Base-by-base conservation (phyloP, 768 basidiomycete genomes). In the Cyclocybe aegerita region DNA sequence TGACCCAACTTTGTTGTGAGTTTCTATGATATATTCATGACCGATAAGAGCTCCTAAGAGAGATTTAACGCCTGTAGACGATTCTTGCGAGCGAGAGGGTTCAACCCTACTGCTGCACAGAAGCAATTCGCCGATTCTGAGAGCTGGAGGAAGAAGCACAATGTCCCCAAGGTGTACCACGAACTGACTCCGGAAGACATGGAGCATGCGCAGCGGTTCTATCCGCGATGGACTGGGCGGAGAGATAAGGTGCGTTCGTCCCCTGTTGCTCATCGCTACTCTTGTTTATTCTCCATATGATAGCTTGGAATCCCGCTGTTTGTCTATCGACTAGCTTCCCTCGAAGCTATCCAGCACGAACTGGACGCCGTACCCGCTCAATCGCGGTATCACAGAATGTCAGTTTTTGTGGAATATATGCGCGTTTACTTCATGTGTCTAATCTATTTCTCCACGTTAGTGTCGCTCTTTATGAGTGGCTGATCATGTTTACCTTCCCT, bases 211-310 rank as follows among this genome's bases (percentile, higher is more conserved):
- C 78, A 79, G 58, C 70, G 76, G 44, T 87, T 84, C 53, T 93
- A 92, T 67, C 88, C 90, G 1, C 77, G 86, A 31, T 92, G 88
- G 88, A 91, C 88, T 0, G 90, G 90, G 0, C 74, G 85, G 39
- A 71, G 88, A 55, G 86, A 90, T 63, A 88, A 86, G 72, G 89
- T 85, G 56, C 2, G 71, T 55, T 31, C 17, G 12, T 17, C 23
- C 44, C 16, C 29, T 30, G 17, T 23, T 49, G 34, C 9, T 39
- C 39, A 31, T 35, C 31, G 36, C 3, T 4, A 14, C 29, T 6
- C 12, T 39, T 17, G 12, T 35, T 30, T 12, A 16, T 45, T 45
- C 14, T 40, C 9, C 33, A 0, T n/a, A 9, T 29, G 4, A 46
- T 49, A 89, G 85, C 68, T 79, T 39, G 90, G 89, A 17, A 64